phyloP scores from a whole-genome alignment of 2,329 filamentous ascomycete genomes.

The Achaetomium macrosporum region DNA sequence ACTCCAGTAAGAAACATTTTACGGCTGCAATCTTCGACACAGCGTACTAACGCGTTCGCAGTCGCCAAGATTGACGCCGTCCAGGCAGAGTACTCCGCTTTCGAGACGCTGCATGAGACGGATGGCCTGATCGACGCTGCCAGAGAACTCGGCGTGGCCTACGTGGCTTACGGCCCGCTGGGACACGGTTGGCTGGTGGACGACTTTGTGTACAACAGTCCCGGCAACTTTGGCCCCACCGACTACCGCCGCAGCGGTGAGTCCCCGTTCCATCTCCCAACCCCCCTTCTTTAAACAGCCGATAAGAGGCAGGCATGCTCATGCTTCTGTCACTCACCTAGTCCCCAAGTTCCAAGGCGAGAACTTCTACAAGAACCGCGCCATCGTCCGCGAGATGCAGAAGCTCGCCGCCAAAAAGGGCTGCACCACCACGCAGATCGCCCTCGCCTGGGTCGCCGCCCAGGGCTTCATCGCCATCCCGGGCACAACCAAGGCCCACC shows the following conservation, averaged over 20 bases:
- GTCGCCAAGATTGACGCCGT: conserved; percentile 6
- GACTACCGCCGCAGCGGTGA: conserved; percentile 1
- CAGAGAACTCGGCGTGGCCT: conserved; percentile 2
- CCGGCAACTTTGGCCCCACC: not conserved
- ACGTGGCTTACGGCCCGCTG: conserved; percentile 2
- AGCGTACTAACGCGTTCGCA: not conserved
- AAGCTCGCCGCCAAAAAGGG: conserved; percentile 5
- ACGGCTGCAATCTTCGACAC: not conserved
- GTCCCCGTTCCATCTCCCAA: not conserved
- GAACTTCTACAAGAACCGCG: conserved; percentile 4
- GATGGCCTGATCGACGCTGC: conserved; percentile 3
- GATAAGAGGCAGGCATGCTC: not conserved
- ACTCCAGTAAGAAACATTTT: not conserved
- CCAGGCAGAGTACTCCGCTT: conserved; percentile 4
- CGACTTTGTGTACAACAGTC: conserved; percentile 4
- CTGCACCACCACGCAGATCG: conserved; percentile 5
- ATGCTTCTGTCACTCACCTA: not conserved
- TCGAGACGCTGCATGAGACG: conserved; percentile 4
- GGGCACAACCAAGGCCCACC: conserved; percentile 3
- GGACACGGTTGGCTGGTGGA: conserved; percentile 8
- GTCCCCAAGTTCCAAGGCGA: conserved; percentile 9
- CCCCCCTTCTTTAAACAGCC: not conserved
- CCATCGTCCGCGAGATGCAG: not conserved
- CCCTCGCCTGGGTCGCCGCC: conserved; percentile 6
- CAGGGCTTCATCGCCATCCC: conserved; percentile 5